phyloP scores from a whole-genome alignment of 441 rosid species.

The Monsonia emarginata region DNA sequence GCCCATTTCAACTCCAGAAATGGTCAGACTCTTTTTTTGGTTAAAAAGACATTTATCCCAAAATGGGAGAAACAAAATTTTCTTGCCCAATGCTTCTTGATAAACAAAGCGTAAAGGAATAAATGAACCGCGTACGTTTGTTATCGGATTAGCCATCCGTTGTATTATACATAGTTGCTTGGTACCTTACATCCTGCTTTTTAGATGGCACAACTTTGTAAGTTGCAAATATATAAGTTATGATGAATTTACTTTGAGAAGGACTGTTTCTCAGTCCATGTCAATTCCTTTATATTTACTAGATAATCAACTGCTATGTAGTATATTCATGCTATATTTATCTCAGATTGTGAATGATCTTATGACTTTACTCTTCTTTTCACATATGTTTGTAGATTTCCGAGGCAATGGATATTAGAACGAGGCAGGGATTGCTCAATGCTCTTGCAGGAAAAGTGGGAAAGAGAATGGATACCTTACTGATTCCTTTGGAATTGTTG shows the following conservation, averaged over 20 bases:
- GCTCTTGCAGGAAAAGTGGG: constrained; percentile 84
- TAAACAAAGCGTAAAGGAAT: too few relatives aligned
- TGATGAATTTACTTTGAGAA: neutral
- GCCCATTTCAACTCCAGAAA: neutral
- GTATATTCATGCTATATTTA: neutral
- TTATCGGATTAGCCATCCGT: neutral
- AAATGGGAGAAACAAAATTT: neutral
- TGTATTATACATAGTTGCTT: neutral
- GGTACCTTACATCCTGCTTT: neutral
- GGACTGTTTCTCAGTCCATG: neutral
- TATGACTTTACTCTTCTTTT: constrained; percentile 8
- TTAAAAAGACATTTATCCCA: neutral
- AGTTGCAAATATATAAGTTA: constrained; percentile 3
- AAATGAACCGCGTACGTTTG: too few relatives aligned
- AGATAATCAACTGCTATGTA: neutral
- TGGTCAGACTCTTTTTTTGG: too few relatives aligned
- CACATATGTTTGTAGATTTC: constrained; percentile 47
- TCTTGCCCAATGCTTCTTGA: neutral
- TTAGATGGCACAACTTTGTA: neutral
- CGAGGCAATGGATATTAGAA: constrained; percentile 92
- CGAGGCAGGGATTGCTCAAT: constrained; percentile 87
- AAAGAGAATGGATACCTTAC: constrained; percentile 80
- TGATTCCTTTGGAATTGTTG: constrained; percentile 82
- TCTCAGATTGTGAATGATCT: constrained; percentile 7
- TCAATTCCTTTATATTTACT: neutral